A percentile compares a stretch with the other conserved stretches of the same genome.
phyloP scores from a whole-genome alignment of 164 flowering plant species.

The Hamamelis virginiana region DNA sequence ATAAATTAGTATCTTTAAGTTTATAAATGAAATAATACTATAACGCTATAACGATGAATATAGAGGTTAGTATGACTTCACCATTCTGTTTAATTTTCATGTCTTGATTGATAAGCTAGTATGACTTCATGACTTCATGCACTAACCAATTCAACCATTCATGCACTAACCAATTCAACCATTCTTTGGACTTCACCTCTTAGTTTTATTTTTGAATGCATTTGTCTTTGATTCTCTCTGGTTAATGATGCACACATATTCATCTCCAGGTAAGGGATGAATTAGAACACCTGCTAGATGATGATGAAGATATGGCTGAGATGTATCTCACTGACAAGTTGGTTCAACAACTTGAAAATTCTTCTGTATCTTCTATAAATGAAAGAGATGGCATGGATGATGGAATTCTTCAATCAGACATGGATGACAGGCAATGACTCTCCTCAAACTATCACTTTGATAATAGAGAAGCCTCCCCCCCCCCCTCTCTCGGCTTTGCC shows the following conservation, averaged over 20 bases:
- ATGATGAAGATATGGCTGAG: slow-evolving; percentile 56
- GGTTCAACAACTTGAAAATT: slow-evolving; percentile 57
- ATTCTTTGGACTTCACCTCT: no score
- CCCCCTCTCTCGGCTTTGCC: not conserved
- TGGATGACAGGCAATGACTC: slow-evolving; percentile 50
- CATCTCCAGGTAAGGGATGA: slow-evolving; percentile 39
- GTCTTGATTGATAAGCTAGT: no score
- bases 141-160: no score
- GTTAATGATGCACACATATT: not conserved
- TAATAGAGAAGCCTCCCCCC: not conserved
- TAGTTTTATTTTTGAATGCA: no score
- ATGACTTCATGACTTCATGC: no score
- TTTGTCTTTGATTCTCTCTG: no score
- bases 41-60: no score
- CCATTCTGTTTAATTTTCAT: no score
- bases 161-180: no score
- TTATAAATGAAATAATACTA: no score
- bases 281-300: slow-evolving; percentile 42
- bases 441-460: not conserved
- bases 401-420: slow-evolving; percentile 38
- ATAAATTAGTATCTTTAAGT: no score
- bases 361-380: slow-evolving; percentile 53
- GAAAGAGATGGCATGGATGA: slow-evolving; percentile 54
- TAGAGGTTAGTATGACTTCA: no score
- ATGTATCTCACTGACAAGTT: slow-evolving; percentile 84